Evolutionary conservation across 345 rosid genomes (phyloP).

Genomic region (Gynandropsis gynandra): DNA sequence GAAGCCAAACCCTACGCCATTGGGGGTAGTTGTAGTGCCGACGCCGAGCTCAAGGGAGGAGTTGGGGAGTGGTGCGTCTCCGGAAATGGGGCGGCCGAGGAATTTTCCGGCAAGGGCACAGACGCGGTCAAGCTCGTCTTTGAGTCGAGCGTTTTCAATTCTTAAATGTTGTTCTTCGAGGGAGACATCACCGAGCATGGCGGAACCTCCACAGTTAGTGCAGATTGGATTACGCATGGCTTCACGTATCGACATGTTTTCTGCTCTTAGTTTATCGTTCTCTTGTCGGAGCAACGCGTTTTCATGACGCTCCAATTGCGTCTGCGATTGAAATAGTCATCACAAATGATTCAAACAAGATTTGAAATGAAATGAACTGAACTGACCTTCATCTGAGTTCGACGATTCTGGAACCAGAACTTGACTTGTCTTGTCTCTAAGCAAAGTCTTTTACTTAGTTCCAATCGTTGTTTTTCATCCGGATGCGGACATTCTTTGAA

Average conservation of each 20-base stretch:
- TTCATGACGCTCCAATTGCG: constrained; percentile 92
- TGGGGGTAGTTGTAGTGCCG: constrained; percentile 31
- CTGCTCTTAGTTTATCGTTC: constrained; percentile 84
- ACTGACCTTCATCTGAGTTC: constrained; percentile 91
- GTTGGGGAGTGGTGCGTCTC: constrained; percentile 34
- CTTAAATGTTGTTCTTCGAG: constrained; percentile 87
- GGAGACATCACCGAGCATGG: constrained; percentile 75
- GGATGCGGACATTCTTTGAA: constrained; percentile 97
- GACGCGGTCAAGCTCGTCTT: constrained; percentile 82
- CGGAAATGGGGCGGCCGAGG: constrained; percentile 65
- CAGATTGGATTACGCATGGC: constrained; percentile 91
- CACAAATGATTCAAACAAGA: not conserved
- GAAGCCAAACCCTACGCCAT: constrained; percentile 31
- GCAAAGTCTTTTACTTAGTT: constrained; percentile 70
- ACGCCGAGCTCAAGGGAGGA: constrained; percentile 82
- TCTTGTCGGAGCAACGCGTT: constrained; percentile 83
- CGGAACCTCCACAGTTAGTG: constrained; percentile 82
- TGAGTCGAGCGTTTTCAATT: constrained; percentile 81
- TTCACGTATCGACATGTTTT: constrained; percentile 87
- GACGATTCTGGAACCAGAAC: constrained; percentile 98
- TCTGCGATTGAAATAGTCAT: constrained; percentile 32
- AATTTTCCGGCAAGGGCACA: constrained; percentile 88
- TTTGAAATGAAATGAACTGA: not conserved
- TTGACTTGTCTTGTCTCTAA: constrained; percentile 89
- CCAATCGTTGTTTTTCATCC: constrained; percentile 85